Evolutionary conservation across 2,329 filamentous ascomycete genomes (phyloP), one percentile per base, ranked within the genome.

Genomic region (Aureobasidium sp.): DNA sequence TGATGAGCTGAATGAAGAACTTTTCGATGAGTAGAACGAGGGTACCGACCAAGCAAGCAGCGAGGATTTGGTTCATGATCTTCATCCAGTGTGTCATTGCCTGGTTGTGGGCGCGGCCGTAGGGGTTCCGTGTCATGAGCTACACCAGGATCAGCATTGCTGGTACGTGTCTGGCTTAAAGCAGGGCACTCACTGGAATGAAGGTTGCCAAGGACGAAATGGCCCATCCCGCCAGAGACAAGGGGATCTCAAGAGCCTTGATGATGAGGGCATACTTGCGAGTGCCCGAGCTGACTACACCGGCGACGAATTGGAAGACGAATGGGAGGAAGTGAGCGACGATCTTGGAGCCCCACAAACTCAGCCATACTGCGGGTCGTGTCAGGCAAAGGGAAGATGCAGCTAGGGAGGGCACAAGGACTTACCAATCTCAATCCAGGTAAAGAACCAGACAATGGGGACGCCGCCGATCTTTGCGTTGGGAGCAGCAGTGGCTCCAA

Each of bases 1-100:
- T 88, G 66, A 93, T 90, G 56, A 91, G 75, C 68, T 91, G 88
- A 29, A 93, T 84, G 58, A 91, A 76, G 55, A 84, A 74, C 69
- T 88, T 89, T 69, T 93, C 87, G n/a, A 73, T 81, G 14, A 91
- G 77, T 56, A 88, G 83, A 16, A 91, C 78, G 45, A 85, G 75
- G 0, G 84, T 80, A 8, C 83, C 85, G 35, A 86, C 79, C 41
- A 90, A 79, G 25, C 79, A 70, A 2, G 86, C 84, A 19, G 79
- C 80, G 5, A 91, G 72, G 14, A 91, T 75, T 45, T 79, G 80
- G 58, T 79, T 78, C 60, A 90, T 70, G 7, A 76, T 74, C 29
- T 64, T 68, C 60, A 79, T 71, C 81, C 81, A 84, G 2, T 63
- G 53, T 3, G 35, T 49, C 27, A 49, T 22, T 3, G 25, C 12